A percentile compares a stretch with the other conserved stretches of the same genome.
Evolutionary conservation across 176 grass and related monocot species (phyloP).

Genomic region (Juncus effusus): DNA sequence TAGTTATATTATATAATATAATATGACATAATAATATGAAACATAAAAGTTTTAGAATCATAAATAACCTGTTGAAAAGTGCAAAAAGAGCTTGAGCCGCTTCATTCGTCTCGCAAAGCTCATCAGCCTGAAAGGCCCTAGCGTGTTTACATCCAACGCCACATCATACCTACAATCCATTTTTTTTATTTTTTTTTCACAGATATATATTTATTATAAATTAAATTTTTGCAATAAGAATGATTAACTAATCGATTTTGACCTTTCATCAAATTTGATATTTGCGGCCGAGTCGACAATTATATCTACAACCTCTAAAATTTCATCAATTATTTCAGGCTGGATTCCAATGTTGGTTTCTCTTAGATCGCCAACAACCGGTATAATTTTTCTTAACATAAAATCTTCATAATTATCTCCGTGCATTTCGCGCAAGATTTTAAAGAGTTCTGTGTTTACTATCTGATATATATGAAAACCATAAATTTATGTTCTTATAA

Average conservation of each 20-base stretch:
- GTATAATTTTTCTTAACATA: conserved; percentile 56
- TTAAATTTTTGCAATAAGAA: background rate
- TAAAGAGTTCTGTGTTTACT: conserved; percentile 74
- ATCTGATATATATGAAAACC: conserved; percentile 29
- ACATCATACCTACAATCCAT: conserved; percentile 70
- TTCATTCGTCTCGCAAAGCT: conserved; percentile 70
- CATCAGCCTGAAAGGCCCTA: conserved; percentile 87
- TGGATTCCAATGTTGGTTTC: conserved; percentile 72
- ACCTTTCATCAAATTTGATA: conserved; percentile 94
- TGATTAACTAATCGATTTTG: conserved; percentile 1
- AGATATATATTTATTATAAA: no score
- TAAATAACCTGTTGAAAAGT: conserved; percentile 79
- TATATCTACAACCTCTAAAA: conserved; percentile 56
- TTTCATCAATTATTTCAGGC: conserved; percentile 46
- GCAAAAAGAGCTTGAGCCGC: conserved; percentile 76
- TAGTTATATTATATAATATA: no score
- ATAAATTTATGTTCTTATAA: background rate
- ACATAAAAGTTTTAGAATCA: background rate
- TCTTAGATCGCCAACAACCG: conserved; percentile 67
- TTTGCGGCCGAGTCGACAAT: conserved; percentile 84
- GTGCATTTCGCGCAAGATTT: conserved; percentile 52
- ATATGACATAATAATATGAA: no score
- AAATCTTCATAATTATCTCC: conserved; percentile 63
- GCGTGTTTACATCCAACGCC: conserved; percentile 82
- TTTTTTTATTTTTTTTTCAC: no score